Evolutionary conservation across 202 grass and related monocot species (phyloP).

Genomic region (Zizania palustris): DNA sequence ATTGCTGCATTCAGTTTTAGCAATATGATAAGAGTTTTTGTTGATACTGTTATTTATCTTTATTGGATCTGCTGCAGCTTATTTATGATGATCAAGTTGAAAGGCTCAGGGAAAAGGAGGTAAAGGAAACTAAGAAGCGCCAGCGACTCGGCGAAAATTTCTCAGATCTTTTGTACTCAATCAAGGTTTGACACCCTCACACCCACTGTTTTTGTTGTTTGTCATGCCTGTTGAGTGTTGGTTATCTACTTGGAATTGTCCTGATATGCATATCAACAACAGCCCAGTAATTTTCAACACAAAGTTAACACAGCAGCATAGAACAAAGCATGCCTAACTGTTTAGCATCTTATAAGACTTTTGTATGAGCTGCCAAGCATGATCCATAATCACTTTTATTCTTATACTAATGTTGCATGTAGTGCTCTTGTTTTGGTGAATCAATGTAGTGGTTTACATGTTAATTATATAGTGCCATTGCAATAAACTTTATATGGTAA

Average conservation of each 20-base stretch:
- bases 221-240: constrained; percentile 5
- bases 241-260: constrained; percentile 18
- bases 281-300: neutral
- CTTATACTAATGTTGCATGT: neutral
- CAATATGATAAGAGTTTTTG: neutral
- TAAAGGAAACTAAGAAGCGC: constrained; percentile 80
- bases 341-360: neutral
- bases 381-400: neutral
- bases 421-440: neutral
- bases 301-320: neutral
- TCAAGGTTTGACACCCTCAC: constrained; percentile 57
- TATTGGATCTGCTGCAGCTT: constrained; percentile 58
- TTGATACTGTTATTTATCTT: constrained; percentile 34
- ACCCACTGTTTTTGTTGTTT: constrained; percentile 15
- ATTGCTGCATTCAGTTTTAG: constrained; percentile 6
- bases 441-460: neutral
- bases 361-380: neutral
- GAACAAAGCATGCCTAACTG: neutral
- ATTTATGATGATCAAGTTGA: constrained; percentile 87
- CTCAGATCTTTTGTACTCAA: constrained; percentile 83
- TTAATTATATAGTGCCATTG: neutral
- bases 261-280: constrained; percentile 16
- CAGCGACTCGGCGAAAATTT: constrained; percentile 90
- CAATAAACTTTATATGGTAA: neutral
- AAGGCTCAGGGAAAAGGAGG: constrained; percentile 86